Base-by-base conservation (phyloP, 225 moss, liverwort and hornwort species). In the Sphagnum tenellum region DNA sequence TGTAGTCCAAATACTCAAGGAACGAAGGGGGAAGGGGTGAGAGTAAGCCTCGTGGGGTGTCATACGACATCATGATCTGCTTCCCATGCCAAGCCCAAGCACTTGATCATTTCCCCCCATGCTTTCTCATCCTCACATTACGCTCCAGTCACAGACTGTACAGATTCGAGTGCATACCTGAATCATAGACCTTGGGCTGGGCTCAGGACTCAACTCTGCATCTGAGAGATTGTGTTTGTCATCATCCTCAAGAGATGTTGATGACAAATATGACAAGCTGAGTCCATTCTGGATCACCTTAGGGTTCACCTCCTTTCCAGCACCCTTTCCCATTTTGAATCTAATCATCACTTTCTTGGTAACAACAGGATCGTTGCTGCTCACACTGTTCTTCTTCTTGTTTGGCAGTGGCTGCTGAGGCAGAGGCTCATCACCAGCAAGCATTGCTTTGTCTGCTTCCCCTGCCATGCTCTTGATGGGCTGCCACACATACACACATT, bases 111-210 rank as follows among this genome's bases (percentile, higher is more conserved):
- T 71, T 72, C 57, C 45, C 45, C 80, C 67, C 9, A 52, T 52
- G 6, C 7, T 52, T 52, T 52, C 52, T 52, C 9, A 5, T 9
- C 6, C 6, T 52, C 52, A 9, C 9, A 9, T 9, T 52, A 52
- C 45, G 45, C 45, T 50, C 47, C 45, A 47, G 53, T 59, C 67
- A 60, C 3, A 9, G 46, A 12, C 45, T 12, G 3, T 8, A 48
- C 44, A 64, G 29, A 29, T 29, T 29, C 1, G 66, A 75, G 64
- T 64, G 71, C 86, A 77, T 79, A 83, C 87, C 66, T 87, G 85
- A 57, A 93, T 93, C 87, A 98, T 93, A 50, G 81, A 67, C 70
- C 72, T 76, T 12, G 93, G 90, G 77, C 98, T 98, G 70, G 78
- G 85, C 68, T 88, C 87, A 57, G 93, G 88, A 68, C 75, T 78